phyloP scores from a whole-genome alignment of 495 filamentous ascomycete genomes.

The Aspergillus asperescens region DNA sequence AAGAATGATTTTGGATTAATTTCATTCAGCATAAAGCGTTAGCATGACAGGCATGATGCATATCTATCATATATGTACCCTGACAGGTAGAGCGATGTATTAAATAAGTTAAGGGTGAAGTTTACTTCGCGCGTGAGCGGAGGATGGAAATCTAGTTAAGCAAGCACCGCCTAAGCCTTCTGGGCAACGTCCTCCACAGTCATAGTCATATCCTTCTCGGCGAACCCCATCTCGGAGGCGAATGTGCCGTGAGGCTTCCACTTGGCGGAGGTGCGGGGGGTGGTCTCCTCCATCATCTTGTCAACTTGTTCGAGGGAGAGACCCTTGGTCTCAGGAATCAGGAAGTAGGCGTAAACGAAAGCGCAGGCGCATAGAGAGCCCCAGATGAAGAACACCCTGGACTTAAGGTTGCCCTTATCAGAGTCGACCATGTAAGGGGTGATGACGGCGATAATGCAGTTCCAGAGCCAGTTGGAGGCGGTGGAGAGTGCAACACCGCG shows the following conservation, averaged over 20 bases:
- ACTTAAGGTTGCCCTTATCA: slow-evolving; percentile 62
- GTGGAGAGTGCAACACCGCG: slow-evolving; percentile 76
- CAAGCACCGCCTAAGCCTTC: slow-evolving; percentile 24
- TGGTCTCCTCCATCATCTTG: slow-evolving; percentile 83
- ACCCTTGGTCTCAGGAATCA: slow-evolving; percentile 83
- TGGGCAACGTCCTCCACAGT: slow-evolving; percentile 25
- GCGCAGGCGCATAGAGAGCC: slow-evolving; percentile 61
- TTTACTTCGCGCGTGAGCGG: no score
- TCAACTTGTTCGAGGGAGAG: slow-evolving; percentile 85
- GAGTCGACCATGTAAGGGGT: slow-evolving; percentile 73
- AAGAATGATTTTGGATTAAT: not conserved
- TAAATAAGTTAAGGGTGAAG: no score
- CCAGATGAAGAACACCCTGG: slow-evolving; percentile 85
- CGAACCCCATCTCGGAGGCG: slow-evolving; percentile 57
- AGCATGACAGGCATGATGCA: slow-evolving; percentile 3
- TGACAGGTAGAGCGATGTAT: not conserved
- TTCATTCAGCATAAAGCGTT: slow-evolving; percentile 4
- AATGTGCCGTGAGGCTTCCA: slow-evolving; percentile 76
- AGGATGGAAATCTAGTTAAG: not conserved
- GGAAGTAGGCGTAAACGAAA: slow-evolving; percentile 71
- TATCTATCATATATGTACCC: slow-evolving; percentile 3
- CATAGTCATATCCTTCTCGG: slow-evolving; percentile 32
- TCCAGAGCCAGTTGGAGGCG: slow-evolving; percentile 86
- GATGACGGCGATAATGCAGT: slow-evolving; percentile 66
- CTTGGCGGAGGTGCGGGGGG: slow-evolving; percentile 64